These are phyloP conservation scores for Podila epigama DNA, from an alignment of 192 early-diverging fungal genomes.

Conservation along the genomic window DNA sequence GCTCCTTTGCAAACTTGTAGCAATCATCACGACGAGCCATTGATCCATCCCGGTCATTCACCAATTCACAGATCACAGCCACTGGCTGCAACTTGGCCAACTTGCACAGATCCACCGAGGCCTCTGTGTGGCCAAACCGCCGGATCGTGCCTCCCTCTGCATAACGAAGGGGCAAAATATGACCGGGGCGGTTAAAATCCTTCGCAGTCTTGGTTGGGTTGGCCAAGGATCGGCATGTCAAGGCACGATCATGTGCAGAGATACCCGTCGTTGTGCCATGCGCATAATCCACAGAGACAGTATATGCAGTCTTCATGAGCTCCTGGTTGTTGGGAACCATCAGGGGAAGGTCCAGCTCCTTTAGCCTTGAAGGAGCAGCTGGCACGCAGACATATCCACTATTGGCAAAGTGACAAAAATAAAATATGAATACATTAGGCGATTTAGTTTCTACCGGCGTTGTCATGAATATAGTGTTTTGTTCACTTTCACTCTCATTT, in stretches of 20 bases:
- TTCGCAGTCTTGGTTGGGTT: conserved; percentile 68
- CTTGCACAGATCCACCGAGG: conserved; percentile 86
- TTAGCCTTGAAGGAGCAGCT: conserved; percentile 76
- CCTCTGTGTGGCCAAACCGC: conserved; percentile 96
- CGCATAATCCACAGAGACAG: conserved; percentile 87
- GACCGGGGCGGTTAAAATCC: conserved; percentile 91
- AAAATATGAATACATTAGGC: not conserved
- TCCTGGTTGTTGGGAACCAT: conserved; percentile 97
- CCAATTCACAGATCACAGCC: conserved; percentile 93
- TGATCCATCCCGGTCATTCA: conserved; percentile 87
- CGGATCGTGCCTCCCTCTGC: conserved; percentile 81
- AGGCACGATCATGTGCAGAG: conserved; percentile 88
- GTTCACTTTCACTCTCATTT: not conserved
- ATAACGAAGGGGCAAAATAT: conserved; percentile 92
- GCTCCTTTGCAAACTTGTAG: conserved; percentile 81
- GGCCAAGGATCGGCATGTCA: conserved; percentile 81
- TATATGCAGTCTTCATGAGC: conserved; percentile 92
- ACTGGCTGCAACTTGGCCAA: conserved; percentile 83
- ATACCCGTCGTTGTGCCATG: conserved; percentile 95
- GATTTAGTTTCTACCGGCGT: too few species aligned
- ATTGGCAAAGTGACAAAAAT: not conserved
- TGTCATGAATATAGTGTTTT: not conserved
- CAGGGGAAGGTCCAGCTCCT: conserved; percentile 86
- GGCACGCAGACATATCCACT: conserved; percentile 95
- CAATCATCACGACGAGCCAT: conserved; percentile 98